phyloP scores from a whole-genome alignment of 192 early-diverging fungal species.

The Helicostylum pulchrum region DNA sequence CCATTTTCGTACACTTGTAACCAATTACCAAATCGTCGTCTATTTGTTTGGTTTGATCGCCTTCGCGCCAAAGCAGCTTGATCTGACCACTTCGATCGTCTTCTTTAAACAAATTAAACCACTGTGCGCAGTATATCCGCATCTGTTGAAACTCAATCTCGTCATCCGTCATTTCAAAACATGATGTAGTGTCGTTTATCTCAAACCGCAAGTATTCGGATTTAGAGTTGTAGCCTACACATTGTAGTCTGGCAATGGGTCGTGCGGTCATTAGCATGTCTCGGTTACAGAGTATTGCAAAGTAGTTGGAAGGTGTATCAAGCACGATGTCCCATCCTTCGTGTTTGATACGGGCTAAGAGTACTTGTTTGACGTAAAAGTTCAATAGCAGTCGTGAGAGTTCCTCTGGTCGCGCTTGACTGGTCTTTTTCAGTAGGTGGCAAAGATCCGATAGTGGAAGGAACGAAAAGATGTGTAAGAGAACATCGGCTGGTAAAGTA shows the following conservation, averaged over 20 bases:
- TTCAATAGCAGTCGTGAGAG: not conserved
- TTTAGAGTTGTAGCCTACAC: constrained; percentile 7
- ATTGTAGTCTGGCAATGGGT: not conserved
- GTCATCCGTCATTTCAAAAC: not conserved
- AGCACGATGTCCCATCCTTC: constrained; percentile 3
- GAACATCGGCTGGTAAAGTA: constrained; percentile 4
- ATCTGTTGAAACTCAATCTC: not conserved
- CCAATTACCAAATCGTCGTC: not conserved
- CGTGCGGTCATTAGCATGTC: not conserved
- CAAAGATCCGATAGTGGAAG: constrained; percentile 3
- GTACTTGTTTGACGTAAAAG: not conserved
- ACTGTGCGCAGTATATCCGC: not conserved
- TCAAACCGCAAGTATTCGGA: constrained; percentile 7
- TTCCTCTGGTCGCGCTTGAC: not conserved
- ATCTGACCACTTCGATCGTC: not conserved
- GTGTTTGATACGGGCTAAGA: constrained; percentile 7
- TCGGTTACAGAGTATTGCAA: constrained; percentile 10
- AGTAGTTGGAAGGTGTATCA: constrained; percentile 7
- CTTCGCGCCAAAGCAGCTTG: constrained; percentile 3
- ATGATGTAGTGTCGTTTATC: not conserved
- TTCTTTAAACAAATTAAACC: not conserved
- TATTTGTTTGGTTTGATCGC: not conserved
- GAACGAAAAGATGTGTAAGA: constrained; percentile 2
- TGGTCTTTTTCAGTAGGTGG: not conserved
- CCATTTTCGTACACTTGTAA: not conserved